Evolutionary conservation across 192 early-diverging fungal genomes (phyloP).

Genomic region (Coemansia sp.): DNA sequence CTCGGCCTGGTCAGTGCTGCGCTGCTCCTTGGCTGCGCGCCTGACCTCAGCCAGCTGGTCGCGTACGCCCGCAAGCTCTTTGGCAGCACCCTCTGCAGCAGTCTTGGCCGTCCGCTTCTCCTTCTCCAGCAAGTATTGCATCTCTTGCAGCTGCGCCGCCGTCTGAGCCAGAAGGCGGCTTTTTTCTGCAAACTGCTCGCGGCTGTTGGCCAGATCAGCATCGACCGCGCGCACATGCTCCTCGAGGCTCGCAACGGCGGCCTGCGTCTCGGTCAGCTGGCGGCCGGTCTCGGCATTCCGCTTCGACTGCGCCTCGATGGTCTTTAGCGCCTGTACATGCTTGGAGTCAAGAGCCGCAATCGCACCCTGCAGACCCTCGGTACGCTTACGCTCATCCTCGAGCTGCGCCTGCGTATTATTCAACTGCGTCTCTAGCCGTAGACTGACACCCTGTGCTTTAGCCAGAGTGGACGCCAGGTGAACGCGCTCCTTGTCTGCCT

Average conservation of each 20-base stretch:
- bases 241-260: conserved; percentile 12
- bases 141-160: conserved; percentile 35
- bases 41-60: conserved; percentile 30
- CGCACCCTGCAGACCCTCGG: neutral
- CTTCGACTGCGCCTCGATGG: neutral
- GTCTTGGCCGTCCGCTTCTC: conserved; percentile 17
- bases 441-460: conserved; percentile 25
- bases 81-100: conserved; percentile 11
- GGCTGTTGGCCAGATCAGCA: conserved; percentile 45
- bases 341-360: conserved; percentile 1
- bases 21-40: conserved; percentile 10
- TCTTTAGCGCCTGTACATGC: neutral
- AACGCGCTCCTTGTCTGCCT: conserved; percentile 16
- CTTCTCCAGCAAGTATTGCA: conserved; percentile 41
- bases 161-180: conserved; percentile 35
- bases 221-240: conserved; percentile 43
- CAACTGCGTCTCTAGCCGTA: conserved; percentile 22
- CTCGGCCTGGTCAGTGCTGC: conserved; percentile 7
- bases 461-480: conserved; percentile 32
- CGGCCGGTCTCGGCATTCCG: conserved; percentile 3
- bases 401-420: conserved; percentile 18
- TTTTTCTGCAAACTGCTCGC: conserved; percentile 49
- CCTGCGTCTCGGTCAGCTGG: conserved; percentile 20
- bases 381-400: conserved; percentile 7
- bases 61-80: conserved; percentile 14